Evolutionary conservation across 2,329 filamentous ascomycete species (phyloP), one percentile per base, ranked within the genome.

Genomic region (Hortaea werneckii): DNA sequence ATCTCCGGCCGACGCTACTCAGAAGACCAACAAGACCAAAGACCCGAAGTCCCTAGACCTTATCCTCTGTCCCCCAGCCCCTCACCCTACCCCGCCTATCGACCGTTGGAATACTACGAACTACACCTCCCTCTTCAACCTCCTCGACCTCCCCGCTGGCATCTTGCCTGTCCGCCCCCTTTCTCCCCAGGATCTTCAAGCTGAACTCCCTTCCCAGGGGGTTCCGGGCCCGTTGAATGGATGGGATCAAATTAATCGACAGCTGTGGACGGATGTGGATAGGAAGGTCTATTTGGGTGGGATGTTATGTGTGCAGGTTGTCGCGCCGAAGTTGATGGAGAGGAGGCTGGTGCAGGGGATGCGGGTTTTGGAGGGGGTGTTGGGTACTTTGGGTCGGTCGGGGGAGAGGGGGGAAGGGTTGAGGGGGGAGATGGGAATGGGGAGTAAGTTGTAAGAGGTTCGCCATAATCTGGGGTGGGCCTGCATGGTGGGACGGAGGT

Each of bases 71-170:
- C 80, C 80, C 0, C 68, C 82, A 0, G 79, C 79, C 10, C 78
- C 79, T 2, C 80, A 84, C 59, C 77, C 80, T 0, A 72, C 80
- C 0, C 77, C 79, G 1, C 69, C 73, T 6, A 73, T 80, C 45
- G 80, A 84, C 62, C 66, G 72, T 2, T 83, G 78, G 63, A 80
- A 81, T 58, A 74, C 73, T 0, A 74, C 78, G 0, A 75, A 78
- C 46, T 83, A 83, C 56, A 82, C 79, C 1, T 75, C 70, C 20
- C 71, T 69, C 1, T 82, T 79, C 55, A 78, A 82, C 6, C 55
- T 83, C 45, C 60, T 83, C 20, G 80, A 84, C 57, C 80, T 78
- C 54, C 75, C 80, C 0, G 74, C 79, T 1, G 80, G 75, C 12
- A 58, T 66, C 0, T 51, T 83, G 1, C 79, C 79, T 0, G 71